Conservation (phyloP, 2,329 filamentous ascomycete genomes). For the Neurospora crassa region DNA sequence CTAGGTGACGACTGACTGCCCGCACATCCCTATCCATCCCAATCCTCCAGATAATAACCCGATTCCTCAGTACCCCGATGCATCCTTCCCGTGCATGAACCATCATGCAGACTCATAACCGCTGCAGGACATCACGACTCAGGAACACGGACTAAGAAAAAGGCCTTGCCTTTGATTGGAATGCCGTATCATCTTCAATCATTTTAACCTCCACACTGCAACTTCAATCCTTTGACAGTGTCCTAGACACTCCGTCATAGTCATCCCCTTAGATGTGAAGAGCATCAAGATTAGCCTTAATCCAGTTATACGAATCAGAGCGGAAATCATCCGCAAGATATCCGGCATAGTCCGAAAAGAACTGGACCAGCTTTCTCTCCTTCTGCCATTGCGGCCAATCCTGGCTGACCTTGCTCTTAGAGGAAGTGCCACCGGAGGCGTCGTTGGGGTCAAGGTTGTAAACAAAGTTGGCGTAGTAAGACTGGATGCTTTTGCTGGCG, state of each 20-base stretch:
- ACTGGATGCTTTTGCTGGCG: slow-evolving; percentile 48
- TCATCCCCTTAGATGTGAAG: slow-evolving; percentile 11
- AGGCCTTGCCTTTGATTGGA: background rate
- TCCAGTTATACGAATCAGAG: slow-evolving; percentile 14
- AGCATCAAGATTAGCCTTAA: slow-evolving; percentile 13
- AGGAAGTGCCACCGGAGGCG: slow-evolving; percentile 17
- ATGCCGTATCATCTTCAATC: background rate
- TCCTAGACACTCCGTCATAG: background rate
- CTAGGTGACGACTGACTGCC: background rate
- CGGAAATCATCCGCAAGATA: slow-evolving; percentile 23
- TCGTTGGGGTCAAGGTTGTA: slow-evolving; percentile 61
- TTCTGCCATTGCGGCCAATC: slow-evolving; percentile 34
- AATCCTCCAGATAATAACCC: background rate
- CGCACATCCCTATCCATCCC: background rate
- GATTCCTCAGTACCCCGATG: background rate
- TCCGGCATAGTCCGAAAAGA: slow-evolving; percentile 20
- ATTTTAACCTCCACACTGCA: background rate
- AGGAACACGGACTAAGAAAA: background rate
- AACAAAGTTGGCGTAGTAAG: slow-evolving; percentile 66
- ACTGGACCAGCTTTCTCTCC: slow-evolving; percentile 40
- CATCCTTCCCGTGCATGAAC: background rate
- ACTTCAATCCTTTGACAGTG: background rate
- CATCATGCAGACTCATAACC: background rate
- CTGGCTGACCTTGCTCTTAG: slow-evolving; percentile 28
- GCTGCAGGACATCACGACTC: background rate